Base-by-base conservation (phyloP, 2,329 filamentous ascomycete species). In the Aspergillus amoenus region DNA sequence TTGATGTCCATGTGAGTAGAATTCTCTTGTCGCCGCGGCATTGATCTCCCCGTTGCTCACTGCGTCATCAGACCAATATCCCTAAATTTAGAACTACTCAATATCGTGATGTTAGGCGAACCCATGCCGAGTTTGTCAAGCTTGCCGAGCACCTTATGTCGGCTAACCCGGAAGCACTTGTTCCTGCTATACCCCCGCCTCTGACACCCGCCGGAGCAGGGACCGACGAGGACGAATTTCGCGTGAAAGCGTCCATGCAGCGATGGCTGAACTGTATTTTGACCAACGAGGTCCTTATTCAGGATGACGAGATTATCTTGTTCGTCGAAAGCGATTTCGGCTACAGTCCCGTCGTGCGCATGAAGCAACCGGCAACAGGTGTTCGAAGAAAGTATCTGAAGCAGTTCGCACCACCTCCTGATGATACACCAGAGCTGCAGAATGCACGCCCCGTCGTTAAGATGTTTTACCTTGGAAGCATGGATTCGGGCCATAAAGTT, bases 311-410 rank as follows among this genome's bases (percentile, higher is more conserved):
- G 77, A 93, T 97, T 86, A 86, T 97, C 5, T 87, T 97, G 59
- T 99, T 99, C 68, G 92, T 99, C n/a, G 94, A 99, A 77, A 96
- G 91, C 71, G 94, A 99, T 73, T 97, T 97, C 73, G 94, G 94
- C 41, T 99, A 99, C 76, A 97, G 92, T 69, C 94, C 94, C 1
- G 89, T 97, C 69, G 88, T 97, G 46, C 88, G 93, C 74, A 91
- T 92, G 82, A 96, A 95, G 80, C 94, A 99, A 75, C 94, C 94
- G 21, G 94, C 94, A 8, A 99, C 94, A 1, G 94, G 94, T 43
- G 91, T 99, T 66, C 87, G 94, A 61, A 85, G 94, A 70, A 97
- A 97, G 79, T 89, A 97, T 60, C 81, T 99, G 72, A 99, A 99
- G 81, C 94, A 99, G 74, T 99, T 99, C 76, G 93, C 94, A 39